Evolutionary conservation across 768 basidiomycete genomes (phyloP).

Genomic region (Auricularia sp.): DNA sequence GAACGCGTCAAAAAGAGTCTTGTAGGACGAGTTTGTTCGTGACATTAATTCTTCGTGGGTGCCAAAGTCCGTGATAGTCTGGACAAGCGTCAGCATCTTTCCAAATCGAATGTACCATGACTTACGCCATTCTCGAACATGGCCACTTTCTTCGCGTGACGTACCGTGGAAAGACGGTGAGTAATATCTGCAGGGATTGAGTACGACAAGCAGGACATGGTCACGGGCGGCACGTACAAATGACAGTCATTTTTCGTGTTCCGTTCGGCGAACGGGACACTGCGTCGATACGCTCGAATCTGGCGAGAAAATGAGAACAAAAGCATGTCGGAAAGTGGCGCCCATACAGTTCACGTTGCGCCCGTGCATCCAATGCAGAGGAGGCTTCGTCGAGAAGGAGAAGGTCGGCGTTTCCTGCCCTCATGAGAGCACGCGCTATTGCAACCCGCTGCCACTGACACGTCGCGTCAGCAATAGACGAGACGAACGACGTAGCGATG

Average conservation of each 20-base stretch:
- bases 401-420: constrained; percentile 68
- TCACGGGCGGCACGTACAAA: background rate
- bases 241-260: constrained; percentile 34
- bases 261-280: constrained; percentile 43
- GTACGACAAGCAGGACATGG: too few relatives aligned
- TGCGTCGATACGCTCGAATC: constrained; percentile 60
- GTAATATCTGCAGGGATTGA: constrained; percentile 60
- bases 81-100: constrained; percentile 3
- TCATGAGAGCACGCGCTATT: constrained; percentile 79
- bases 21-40: constrained; percentile 2
- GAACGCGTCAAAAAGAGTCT: constrained; percentile 8
- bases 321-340: background rate
- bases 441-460: constrained; percentile 80
- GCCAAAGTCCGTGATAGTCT: constrained; percentile 72
- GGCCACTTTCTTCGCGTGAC: constrained; percentile 63
- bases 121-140: constrained; percentile 13
- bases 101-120: background rate
- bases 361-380: constrained; percentile 69
- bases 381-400: constrained; percentile 86
- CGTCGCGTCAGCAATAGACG: constrained; percentile 4
- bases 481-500: background rate
- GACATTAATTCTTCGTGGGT: constrained; percentile 56
- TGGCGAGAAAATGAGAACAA: background rate
- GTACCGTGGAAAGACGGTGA: constrained; percentile 70
- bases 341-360: constrained; percentile 52